A percentile compares a stretch with the other conserved stretches of the same genome.
Conservation (phyloP, 1,139 yeast species). For the Lodderomyces elongisporus region DNA sequence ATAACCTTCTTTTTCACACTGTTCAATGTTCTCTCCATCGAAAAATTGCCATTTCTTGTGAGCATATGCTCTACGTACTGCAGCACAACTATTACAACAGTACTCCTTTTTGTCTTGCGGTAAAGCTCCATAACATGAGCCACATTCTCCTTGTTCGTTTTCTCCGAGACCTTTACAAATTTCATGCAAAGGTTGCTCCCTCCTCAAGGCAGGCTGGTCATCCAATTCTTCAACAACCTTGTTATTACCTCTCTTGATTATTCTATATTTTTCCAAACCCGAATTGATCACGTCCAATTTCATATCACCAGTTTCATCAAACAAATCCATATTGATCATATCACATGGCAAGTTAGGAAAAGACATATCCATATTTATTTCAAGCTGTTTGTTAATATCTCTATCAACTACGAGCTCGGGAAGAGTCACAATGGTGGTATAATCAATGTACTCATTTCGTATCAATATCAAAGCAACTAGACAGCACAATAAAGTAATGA, state of each 20-base stretch:
- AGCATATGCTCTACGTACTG: conserved; percentile 76
- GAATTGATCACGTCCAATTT: conserved; percentile 66
- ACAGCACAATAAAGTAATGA: conserved; percentile 72
- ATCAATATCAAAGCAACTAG: conserved; percentile 59
- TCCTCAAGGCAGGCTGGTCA: conserved; percentile 24
- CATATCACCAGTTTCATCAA: conserved; percentile 84
- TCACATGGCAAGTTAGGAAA: conserved; percentile 88
- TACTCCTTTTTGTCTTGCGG: conserved; percentile 56
- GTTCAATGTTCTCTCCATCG: conserved; percentile 82
- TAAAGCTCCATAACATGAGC: conserved; percentile 84
- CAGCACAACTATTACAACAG: conserved; percentile 85
- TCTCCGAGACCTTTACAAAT: conserved; percentile 35
- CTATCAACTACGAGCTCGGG: conserved; percentile 90
- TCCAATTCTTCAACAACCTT: conserved; percentile 19
- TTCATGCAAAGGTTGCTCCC: conserved; percentile 26
- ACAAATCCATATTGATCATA: conserved; percentile 38
- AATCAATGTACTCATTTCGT: conserved; percentile 71
- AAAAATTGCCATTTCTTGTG: conserved; percentile 79
- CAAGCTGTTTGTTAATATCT: conserved; percentile 70
- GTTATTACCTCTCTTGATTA: conserved; percentile 35
- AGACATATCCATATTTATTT: conserved; percentile 72
- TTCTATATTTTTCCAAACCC: conserved; percentile 68
- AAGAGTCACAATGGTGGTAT: conserved; percentile 57
- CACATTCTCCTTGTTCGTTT: conserved; percentile 51
- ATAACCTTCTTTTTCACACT: conserved; percentile 87